A percentile compares a stretch with the other conserved stretches of the same genome.
Evolutionary conservation across 1,284 basidiomycete genomes (phyloP).

Genomic region (Boletellus deceptivus): DNA sequence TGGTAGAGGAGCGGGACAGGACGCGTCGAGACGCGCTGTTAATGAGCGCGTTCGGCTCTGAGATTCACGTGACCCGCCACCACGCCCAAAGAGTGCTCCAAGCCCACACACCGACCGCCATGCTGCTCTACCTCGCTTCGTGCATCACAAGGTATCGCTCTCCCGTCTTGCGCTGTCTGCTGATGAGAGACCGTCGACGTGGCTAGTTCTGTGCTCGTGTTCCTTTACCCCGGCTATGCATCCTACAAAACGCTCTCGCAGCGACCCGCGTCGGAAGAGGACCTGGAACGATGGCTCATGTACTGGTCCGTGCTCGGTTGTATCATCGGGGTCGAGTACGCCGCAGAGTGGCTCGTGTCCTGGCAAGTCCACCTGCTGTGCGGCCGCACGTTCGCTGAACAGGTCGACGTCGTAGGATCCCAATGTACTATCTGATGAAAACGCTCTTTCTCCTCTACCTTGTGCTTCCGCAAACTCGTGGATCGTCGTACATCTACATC

Average conservation of each 20-base stretch:
- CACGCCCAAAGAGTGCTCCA: no score
- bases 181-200: constrained; percentile 3
- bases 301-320: constrained; percentile 86
- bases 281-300: constrained; percentile 86
- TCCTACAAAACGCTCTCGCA: constrained; percentile 83
- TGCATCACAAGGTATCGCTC: constrained; percentile 38
- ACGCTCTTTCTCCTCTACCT: constrained; percentile 85
- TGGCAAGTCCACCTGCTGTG: constrained; percentile 51
- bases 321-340: constrained; percentile 70
- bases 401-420: constrained; percentile 57
- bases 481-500: constrained; percentile 78
- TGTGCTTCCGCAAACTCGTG: constrained; percentile 84
- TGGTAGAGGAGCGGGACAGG: not conserved
- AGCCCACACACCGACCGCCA: constrained; percentile 17
- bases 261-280: constrained; percentile 73
- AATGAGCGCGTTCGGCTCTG: constrained; percentile 25
- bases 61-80: no score
- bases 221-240: constrained; percentile 82
- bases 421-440: constrained; percentile 85
- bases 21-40: constrained; percentile 25
- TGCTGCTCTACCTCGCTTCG: constrained; percentile 54
- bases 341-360: constrained; percentile 80
- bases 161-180: not conserved
- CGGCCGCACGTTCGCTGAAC: constrained; percentile 7
- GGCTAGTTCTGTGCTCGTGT: constrained; percentile 61